These are phyloP conservation scores for Picochlorum sp. DNA, from an alignment of 139 green algal genomes.

Conservation along the genomic window DNA sequence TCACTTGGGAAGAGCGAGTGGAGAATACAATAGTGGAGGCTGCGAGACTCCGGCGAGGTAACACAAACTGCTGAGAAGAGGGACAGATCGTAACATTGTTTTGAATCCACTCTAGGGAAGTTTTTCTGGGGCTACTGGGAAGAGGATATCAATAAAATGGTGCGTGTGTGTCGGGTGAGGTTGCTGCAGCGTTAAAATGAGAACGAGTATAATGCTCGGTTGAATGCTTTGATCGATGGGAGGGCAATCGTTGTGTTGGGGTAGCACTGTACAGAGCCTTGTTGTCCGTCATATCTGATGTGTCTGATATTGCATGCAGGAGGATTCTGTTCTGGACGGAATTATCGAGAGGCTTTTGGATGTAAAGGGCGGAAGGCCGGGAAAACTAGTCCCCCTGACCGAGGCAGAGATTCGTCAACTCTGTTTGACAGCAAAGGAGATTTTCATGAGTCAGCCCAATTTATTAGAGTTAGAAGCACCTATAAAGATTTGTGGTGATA, in stretches of 20 bases:
- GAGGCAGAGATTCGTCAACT: conserved; percentile 87
- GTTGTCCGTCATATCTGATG: no score
- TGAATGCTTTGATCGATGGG: not conserved
- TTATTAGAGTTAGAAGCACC: conserved; percentile 96
- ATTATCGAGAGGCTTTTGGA: conserved; percentile 91
- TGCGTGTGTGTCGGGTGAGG: no score
- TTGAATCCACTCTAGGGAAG: no score
- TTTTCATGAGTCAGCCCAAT: conserved; percentile 96
- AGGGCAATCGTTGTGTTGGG: not conserved
- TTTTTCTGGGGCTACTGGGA: no score
- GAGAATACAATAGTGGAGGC: no score
- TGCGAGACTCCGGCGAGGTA: no score
- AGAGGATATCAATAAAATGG: no score
- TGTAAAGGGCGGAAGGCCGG: conserved; percentile 73
- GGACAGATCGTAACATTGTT: no score
- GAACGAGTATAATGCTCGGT: not conserved
- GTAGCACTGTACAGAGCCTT: not conserved
- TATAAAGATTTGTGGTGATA: conserved; percentile 99
- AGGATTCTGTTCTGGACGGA: conserved; percentile 75
- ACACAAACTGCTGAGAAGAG: no score
- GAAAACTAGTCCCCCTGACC: conserved; percentile 90
- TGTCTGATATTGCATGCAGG: conserved; percentile 9
- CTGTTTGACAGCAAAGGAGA: conserved; percentile 86
- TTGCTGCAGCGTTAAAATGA: no score
- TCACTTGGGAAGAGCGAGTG: no score